Conservation (phyloP, 306 rosid genomes). For the Arachis hypogaea region DNA sequence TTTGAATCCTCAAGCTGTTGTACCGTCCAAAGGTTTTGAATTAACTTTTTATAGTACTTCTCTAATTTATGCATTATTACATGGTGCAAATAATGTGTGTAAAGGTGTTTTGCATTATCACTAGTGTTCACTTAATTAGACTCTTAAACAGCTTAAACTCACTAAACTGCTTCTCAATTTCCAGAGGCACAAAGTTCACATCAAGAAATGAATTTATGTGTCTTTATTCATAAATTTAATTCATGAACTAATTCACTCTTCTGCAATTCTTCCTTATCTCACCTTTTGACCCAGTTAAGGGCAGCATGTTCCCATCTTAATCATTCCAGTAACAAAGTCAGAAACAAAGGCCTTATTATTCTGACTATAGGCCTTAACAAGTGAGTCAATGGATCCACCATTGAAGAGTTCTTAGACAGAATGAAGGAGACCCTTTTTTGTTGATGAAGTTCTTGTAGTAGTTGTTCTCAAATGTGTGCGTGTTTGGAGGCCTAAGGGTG, state of each 20-base stretch:
- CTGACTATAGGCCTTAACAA: conserved; percentile 54
- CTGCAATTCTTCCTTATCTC: conserved; percentile 76
- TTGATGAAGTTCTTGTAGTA: conserved; percentile 65
- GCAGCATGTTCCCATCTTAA: conserved; percentile 78
- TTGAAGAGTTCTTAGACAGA: conserved; percentile 66
- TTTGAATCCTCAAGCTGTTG: conserved; percentile 31
- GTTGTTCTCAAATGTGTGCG: conserved; percentile 60
- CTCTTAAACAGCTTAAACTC: background rate
- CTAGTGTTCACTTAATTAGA: background rate
- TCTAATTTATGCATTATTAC: background rate
- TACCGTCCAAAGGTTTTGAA: background rate
- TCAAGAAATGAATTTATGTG: background rate
- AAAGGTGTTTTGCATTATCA: conserved; percentile 48
- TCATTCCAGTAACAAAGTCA: conserved; percentile 68
- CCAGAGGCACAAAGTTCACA: background rate
- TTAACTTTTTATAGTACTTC: too few relatives aligned
- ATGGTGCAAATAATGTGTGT: conserved; percentile 64
- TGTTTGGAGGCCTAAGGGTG: conserved; percentile 56
- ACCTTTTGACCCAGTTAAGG: conserved; percentile 74
- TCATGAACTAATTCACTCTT: conserved; percentile 39
- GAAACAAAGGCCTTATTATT: conserved; percentile 41
- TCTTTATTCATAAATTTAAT: background rate
- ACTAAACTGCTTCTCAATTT: conserved; percentile 18
- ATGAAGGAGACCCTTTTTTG: conserved; percentile 67
- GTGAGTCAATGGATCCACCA: conserved; percentile 73